Conservation (phyloP, 1,139 yeast genomes). For the Protomyces inouyei region DNA sequence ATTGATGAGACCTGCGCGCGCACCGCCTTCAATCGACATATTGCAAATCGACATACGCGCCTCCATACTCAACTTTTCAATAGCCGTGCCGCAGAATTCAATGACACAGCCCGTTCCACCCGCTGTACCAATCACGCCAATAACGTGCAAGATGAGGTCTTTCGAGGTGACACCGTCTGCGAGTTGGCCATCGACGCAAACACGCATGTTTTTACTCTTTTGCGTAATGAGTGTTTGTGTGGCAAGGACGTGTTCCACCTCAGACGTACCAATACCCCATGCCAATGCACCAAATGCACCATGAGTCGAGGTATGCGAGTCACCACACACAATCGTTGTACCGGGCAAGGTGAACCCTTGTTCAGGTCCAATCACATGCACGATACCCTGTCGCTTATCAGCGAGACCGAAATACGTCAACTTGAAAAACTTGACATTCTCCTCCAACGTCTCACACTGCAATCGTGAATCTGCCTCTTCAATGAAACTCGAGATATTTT, state of each 20-base stretch:
- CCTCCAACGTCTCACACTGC: slow-evolving; percentile 87
- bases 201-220: slow-evolving; percentile 92
- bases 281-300: slow-evolving; percentile 99
- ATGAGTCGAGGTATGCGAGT: slow-evolving; percentile 95
- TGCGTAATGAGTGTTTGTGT: slow-evolving; percentile 94
- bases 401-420: slow-evolving; percentile 91
- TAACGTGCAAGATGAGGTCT: slow-evolving; percentile 88
- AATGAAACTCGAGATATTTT: slow-evolving; percentile 72
- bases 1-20: slow-evolving; percentile 98
- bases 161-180: slow-evolving; percentile 88
- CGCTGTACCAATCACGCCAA: slow-evolving; percentile 96
- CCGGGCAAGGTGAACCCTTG: slow-evolving; percentile 98
- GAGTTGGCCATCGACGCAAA: slow-evolving; percentile 75
- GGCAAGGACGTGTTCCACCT: slow-evolving; percentile 96
- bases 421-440: slow-evolving; percentile 82
- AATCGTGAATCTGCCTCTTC: slow-evolving; percentile 85
- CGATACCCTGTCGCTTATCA: slow-evolving; percentile 93
- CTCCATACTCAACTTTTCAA: slow-evolving; percentile 84
- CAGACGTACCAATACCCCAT: slow-evolving; percentile 97
- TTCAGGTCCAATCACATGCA: slow-evolving; percentile 97
- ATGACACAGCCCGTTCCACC: slow-evolving; percentile 98
- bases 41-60: slow-evolving; percentile 99
- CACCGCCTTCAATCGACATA: slow-evolving; percentile 98
- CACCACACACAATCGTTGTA: slow-evolving; percentile 98
- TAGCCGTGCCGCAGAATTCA: slow-evolving; percentile 95